Base-by-base conservation (phyloP, 148 eudicot genomes). In the Nepenthes mirabilis region DNA sequence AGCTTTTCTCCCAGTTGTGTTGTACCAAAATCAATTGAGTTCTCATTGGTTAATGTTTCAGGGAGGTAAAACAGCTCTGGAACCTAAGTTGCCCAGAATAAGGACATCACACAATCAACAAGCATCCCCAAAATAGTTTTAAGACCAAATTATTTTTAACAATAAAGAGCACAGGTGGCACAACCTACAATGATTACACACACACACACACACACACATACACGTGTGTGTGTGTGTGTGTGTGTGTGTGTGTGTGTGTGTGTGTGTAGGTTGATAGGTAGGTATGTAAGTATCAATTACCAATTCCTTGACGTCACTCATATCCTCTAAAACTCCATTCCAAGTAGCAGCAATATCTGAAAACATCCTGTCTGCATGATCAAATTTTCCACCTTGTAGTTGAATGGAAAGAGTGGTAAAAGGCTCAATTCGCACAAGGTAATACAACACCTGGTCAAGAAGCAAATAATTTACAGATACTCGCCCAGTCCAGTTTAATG, bases 351-450 rank as follows among this genome's bases (percentile, higher is more conserved):
- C 76, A 72, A 94, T 79, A 73, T 94, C 99, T n/a, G 74, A 69
- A 80, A 94, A 94, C 97, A 94, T 94, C 80, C 95, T 82, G 79
- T 94, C 99, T 58, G 97, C 97, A 79, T 86, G 99, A 73, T 89
- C 97, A 75, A 94, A 94, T 62, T 89, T 86, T 58, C 97, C 99
- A 72, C 99, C 97, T 82, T 89, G 95, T 58, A 94, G 82, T 72
- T 94, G 91, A 68, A 89, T 81, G 57, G 95, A 82, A 54, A 89
- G 91, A 62, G 99, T 84, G 58, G 99, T 94, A 76, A 94, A 94
- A 56, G 99, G 99, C 74, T 94, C 99, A 49, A 94, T 72, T 63
- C 97, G 83, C 12, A 77, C 65, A 66, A 94, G 97, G 75, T 94
- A 94, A 78, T 89, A 89, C 35, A 89, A 59, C 54, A 94, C 99